Conservation (phyloP, 2,329 filamentous ascomycete species). For the Cadophora malorum region DNA sequence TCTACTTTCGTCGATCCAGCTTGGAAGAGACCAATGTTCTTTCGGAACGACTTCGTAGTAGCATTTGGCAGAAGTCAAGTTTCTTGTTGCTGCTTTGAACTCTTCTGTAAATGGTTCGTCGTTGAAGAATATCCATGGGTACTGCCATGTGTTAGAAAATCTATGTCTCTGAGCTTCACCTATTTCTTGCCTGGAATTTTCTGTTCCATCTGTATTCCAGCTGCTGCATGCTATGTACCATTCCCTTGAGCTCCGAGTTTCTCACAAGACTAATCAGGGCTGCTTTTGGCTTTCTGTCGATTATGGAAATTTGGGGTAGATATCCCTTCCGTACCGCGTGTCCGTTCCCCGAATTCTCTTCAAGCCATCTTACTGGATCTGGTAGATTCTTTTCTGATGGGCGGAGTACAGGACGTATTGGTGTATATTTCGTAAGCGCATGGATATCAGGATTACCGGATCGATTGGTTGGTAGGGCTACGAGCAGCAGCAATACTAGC, state of each 20-base stretch:
- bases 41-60: slow-evolving; percentile 76
- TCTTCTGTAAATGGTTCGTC: slow-evolving; percentile 77
- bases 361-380: slow-evolving; percentile 45
- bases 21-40: slow-evolving; percentile 96
- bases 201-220: slow-evolving; percentile 79
- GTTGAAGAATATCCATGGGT: slow-evolving; percentile 91
- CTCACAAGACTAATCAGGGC: slow-evolving; percentile 71
- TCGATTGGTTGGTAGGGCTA: not conserved
- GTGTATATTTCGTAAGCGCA: slow-evolving; percentile 6
- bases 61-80: slow-evolving; percentile 73
- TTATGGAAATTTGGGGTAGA: slow-evolving; percentile 12
- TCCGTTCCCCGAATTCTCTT: slow-evolving; percentile 46
- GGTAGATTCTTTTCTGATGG: slow-evolving; percentile 26
- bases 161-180: too few relatives aligned
- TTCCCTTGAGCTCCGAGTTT: slow-evolving; percentile 71
- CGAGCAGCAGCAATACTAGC: slow-evolving; percentile 18
- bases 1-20: slow-evolving; percentile 92
- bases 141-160: slow-evolving; percentile 55
- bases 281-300: slow-evolving; percentile 45
- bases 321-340: slow-evolving; percentile 37
- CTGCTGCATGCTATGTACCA: slow-evolving; percentile 74
- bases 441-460: slow-evolving; percentile 5
- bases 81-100: slow-evolving; percentile 73
- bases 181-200: slow-evolving; percentile 54
- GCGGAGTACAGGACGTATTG: slow-evolving; percentile 27